Percentiles rank a stretch among this genome's conserved stretches.
These are phyloP conservation scores for Jamesozyma rosinii DNA, from an alignment of 805 yeast genomes.

Conservation along the genomic window DNA sequence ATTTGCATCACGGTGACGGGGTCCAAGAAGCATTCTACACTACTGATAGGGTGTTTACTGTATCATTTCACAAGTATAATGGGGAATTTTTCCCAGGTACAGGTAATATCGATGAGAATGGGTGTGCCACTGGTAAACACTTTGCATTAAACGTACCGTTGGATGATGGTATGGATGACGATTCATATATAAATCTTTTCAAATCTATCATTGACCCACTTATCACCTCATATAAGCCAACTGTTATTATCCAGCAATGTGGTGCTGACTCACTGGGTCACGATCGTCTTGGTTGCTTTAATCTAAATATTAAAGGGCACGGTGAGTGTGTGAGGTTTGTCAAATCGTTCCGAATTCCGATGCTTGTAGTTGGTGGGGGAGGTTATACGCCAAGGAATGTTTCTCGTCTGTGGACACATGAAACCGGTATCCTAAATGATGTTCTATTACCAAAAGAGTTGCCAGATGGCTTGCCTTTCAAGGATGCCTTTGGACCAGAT, in stretches of 20 bases:
- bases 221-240: constrained; percentile 79
- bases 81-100: constrained; percentile 94
- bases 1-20: constrained; percentile 91
- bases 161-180: constrained; percentile 91
- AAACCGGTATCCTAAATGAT: constrained; percentile 78
- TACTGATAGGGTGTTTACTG: constrained; percentile 84
- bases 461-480: constrained; percentile 67
- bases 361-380: constrained; percentile 95
- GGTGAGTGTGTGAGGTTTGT: constrained; percentile 91
- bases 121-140: constrained; percentile 77
- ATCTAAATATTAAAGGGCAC: constrained; percentile 86
- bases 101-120: constrained; percentile 75
- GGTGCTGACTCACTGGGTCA: constrained; percentile 97
- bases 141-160: constrained; percentile 80
- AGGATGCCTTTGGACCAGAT: constrained; percentile 84
- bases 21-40: constrained; percentile 91
- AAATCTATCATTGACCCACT: constrained; percentile 85
- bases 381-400: constrained; percentile 98
- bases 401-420: constrained; percentile 90
- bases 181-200: constrained; percentile 35
- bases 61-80: constrained; percentile 79
- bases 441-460: constrained; percentile 66
- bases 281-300: constrained; percentile 92
- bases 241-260: constrained; percentile 94
- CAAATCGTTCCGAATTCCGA: constrained; percentile 75